Evolutionary conservation across 1,139 yeast species (phyloP).

Genomic region (Suhomyces maxii): DNA sequence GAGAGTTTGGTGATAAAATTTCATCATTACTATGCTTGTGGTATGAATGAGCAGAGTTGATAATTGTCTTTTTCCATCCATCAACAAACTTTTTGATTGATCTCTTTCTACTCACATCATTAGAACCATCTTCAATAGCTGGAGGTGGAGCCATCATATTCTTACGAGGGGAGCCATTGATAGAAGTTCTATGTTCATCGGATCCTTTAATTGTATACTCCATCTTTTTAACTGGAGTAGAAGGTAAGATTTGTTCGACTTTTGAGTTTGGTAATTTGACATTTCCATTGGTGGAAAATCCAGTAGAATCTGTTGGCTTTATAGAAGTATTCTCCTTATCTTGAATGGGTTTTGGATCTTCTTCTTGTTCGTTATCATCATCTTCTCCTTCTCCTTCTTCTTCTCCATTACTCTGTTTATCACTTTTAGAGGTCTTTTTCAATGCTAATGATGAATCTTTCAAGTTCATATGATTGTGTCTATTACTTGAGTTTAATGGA

Average conservation of each 20-base stretch:
- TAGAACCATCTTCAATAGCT: background rate
- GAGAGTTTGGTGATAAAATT: background rate
- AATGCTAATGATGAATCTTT: conserved; percentile 46
- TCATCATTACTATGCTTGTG: conserved; percentile 10
- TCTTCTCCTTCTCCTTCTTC: too few relatives aligned
- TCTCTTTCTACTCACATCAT: conserved; percentile 29
- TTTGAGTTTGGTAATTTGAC: conserved; percentile 50
- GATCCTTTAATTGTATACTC: conserved; percentile 31
- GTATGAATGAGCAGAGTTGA: conserved; percentile 19
- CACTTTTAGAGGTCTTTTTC: conserved; percentile 26
- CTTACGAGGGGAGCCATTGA: conserved; percentile 9
- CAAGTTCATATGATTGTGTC: conserved; percentile 42
- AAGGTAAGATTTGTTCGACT: conserved; percentile 52
- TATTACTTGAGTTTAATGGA: conserved; percentile 11
- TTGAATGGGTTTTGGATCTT: background rate
- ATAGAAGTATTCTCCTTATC: background rate
- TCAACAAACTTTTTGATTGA: conserved; percentile 43
- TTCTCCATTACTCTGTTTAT: background rate
- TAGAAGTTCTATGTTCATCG: conserved; percentile 4
- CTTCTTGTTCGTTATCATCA: background rate
- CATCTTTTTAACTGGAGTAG: conserved; percentile 68
- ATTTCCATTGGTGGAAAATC: conserved; percentile 53
- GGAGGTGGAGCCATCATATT: conserved; percentile 7
- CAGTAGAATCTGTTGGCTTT: conserved; percentile 20
- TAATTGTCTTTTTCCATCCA: conserved; percentile 37